Evolutionary conservation across 805 yeast genomes (phyloP).

Genomic region (Sugiyamaella americana): DNA sequence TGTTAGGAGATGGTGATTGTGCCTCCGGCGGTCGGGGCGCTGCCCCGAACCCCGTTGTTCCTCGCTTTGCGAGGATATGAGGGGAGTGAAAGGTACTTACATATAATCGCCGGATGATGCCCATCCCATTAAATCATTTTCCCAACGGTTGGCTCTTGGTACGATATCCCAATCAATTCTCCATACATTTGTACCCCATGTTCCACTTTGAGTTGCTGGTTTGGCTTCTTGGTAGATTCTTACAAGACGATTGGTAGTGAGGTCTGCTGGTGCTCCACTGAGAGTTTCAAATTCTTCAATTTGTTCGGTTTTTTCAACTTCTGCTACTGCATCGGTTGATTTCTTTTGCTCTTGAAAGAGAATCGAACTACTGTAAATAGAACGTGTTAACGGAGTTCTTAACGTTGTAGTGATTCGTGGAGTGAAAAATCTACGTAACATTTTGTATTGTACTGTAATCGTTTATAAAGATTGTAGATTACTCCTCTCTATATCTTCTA

Average conservation of each 20-base stretch:
- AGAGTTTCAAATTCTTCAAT: constrained; percentile 39
- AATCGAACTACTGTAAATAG: too few relatives aligned
- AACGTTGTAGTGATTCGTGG: too few relatives aligned
- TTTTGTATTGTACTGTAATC: too few relatives aligned
- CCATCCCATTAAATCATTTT: constrained; percentile 82
- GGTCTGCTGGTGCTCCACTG: constrained; percentile 72
- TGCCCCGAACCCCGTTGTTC: too few relatives aligned
- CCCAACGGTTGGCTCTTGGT: constrained; percentile 78
- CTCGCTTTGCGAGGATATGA: not conserved
- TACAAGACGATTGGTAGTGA: constrained; percentile 55
- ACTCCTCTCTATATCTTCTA: too few relatives aligned
- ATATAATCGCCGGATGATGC: constrained; percentile 74
- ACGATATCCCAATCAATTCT: constrained; percentile 78
- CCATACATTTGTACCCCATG: constrained; percentile 46
- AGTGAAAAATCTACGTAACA: too few relatives aligned
- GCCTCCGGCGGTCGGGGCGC: too few relatives aligned
- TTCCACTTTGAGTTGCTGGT: constrained; percentile 76
- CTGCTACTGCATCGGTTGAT: not conserved
- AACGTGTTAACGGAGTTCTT: too few relatives aligned
- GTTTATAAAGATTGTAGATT: too few relatives aligned
- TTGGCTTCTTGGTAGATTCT: constrained; percentile 72
- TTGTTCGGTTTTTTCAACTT: not conserved
- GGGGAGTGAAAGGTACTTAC: too few relatives aligned
- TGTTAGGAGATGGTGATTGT: not conserved
- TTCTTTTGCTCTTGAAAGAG: not conserved